These are phyloP conservation scores for Trichoderma atroviride DNA, from an alignment of 2,329 filamentous ascomycete genomes.

Conservation along the genomic window DNA sequence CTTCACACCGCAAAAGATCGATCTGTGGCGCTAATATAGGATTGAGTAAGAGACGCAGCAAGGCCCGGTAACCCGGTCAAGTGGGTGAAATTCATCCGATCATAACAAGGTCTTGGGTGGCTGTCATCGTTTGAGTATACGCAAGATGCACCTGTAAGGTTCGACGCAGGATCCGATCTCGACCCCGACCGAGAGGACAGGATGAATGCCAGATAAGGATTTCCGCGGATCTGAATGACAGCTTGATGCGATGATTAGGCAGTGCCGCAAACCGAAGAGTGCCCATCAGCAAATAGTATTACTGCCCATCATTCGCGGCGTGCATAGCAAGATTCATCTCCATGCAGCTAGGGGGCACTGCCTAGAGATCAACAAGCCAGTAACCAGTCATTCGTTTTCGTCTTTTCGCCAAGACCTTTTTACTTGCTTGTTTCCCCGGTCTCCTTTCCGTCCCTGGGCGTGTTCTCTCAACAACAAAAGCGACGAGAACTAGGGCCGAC, in stretches of 20 bases:
- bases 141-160: background rate
- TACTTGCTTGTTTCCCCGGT: background rate
- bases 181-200: background rate
- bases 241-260: background rate
- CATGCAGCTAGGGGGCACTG: background rate
- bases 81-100: background rate
- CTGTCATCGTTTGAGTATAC: background rate
- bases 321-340: background rate
- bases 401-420: background rate
- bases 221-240: background rate
- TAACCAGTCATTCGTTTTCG: background rate
- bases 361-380: background rate
- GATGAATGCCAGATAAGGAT: background rate
- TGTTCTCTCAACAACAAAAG: background rate
- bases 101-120: background rate
- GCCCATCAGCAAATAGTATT: background rate
- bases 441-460: background rate
- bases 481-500: background rate
- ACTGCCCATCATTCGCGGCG: background rate
- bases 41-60: background rate
- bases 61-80: background rate
- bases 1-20: background rate
- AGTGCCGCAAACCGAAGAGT: background rate
- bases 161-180: background rate
- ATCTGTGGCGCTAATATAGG: background rate